Evolutionary conservation across 1,284 basidiomycete genomes (phyloP), one percentile per base, ranked within the genome.

Genomic region (Ceratobasidium sp.): DNA sequence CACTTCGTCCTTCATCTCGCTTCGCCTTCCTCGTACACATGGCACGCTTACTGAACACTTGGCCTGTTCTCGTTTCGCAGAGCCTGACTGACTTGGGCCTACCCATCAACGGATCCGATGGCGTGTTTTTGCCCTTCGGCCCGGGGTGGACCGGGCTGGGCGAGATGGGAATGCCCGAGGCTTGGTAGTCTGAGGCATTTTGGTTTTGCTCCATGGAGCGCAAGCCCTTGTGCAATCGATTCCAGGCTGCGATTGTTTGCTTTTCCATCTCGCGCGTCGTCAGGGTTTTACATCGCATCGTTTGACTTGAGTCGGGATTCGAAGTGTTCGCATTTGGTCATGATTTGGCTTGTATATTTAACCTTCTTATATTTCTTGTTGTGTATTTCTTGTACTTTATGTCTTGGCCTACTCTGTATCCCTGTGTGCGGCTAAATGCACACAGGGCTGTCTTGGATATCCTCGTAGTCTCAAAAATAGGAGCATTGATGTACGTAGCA

Each of bases 61-160:
- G 46, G 60, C 75, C 69, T n/a, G n/a, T 42, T 46, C n/a, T 46
- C 51, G 71, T 80, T 80, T 60, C 79, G 63, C 85, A 96, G 94
- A 96, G 91, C 83, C 86, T 96, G 80, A 91, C 93, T 26, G 95
- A 97, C 84, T 90, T 97, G 6, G 95, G 95, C 18, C 86, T 97
- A 67, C 95, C 95, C n/a, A 88, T 92, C 61, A 96, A 96, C 82
- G 95, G 95, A 63, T 94, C 93, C 5, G 95, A 97, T 82, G 95
- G 93, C 7, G 92, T 97, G 73, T 97, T 97, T 86, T 85, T 97
- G 77, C 93, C 93, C 82, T 89, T 94, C 86, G 80, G 77, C 64
- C 78, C 81, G 46, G 70, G 77, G 28, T 94, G 93, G 94, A 89
- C 88, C 51, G 90, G 90, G 66, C 72, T 75, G 44, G 72, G 72